These are phyloP conservation scores for Lyophyllum semitale DNA, from an alignment of 768 basidiomycete species.

Conservation along the genomic window DNA sequence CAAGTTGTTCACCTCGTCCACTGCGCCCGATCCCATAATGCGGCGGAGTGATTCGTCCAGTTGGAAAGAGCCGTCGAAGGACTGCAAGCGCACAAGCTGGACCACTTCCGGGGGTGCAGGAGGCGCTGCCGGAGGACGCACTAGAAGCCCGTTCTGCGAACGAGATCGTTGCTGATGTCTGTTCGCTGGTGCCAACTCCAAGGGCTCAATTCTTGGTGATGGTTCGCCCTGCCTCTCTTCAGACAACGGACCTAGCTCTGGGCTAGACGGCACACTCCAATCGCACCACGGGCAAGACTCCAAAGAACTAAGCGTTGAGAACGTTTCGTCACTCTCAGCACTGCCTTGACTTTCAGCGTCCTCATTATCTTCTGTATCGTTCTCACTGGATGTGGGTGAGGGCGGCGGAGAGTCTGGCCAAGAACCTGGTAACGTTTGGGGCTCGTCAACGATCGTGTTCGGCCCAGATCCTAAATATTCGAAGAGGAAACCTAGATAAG, in stretches of 20 bases:
- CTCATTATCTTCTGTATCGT: slow-evolving; percentile 21
- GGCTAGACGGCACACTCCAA: slow-evolving; percentile 31
- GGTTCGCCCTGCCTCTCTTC: slow-evolving; percentile 26
- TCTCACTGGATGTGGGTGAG: slow-evolving; percentile 3
- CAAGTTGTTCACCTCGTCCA: slow-evolving; percentile 30
- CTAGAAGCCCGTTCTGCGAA: neutral
- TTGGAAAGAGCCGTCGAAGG: slow-evolving; percentile 51
- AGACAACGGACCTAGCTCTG: slow-evolving; percentile 16
- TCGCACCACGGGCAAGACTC: slow-evolving; percentile 38
- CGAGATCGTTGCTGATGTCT: neutral
- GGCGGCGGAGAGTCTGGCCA: slow-evolving; percentile 17
- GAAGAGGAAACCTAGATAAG: neutral
- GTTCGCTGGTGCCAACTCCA: slow-evolving; percentile 10
- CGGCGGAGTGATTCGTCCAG: slow-evolving; percentile 26
- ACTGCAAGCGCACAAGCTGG: slow-evolving; percentile 39
- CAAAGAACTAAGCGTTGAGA: slow-evolving; percentile 54
- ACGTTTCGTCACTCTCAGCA: slow-evolving; percentile 30
- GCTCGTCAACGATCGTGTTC: neutral
- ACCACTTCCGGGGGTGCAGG: slow-evolving; percentile 28
- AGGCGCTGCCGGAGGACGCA: slow-evolving; percentile 11
- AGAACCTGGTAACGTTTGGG: slow-evolving; percentile 18
- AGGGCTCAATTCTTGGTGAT: slow-evolving; percentile 30
- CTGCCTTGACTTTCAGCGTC: slow-evolving; percentile 15
- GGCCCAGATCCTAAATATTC: neutral
- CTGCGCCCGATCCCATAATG: slow-evolving; percentile 37